Base-by-base conservation (phyloP, 805 yeast genomes). In the Candida sphagnicola region DNA sequence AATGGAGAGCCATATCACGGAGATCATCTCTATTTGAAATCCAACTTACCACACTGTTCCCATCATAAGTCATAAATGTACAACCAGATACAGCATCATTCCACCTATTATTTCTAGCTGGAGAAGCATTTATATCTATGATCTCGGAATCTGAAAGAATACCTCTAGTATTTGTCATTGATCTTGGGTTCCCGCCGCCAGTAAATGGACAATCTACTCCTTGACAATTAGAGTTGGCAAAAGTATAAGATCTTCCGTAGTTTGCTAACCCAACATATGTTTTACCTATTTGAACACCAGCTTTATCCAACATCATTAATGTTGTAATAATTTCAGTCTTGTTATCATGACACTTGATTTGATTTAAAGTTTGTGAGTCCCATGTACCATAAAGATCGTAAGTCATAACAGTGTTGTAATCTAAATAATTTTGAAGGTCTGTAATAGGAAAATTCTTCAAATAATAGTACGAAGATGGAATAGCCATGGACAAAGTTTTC, bases 251-350 rank as follows among this genome's bases (percentile, higher is more conserved):
- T 38, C 50, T 44, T 2, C 49, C 56, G 38, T 51, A 51, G 34
- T 46, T 51, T 12, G 55, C 56, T 13, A 51, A 35, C 8, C 56
- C 56, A 5, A 52, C 55, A 32, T 40, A 36, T 5, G 48, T 28
- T 35, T 51, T 50, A n/a, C 46, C 34, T 24, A 45, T 43, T 28
- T 47, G 37, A 16, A 50, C 45, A 6, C 54, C 55, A 12, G 55
- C 47, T 30, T 49, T 50, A 8, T 33, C 48, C 5, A 51, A 23
- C 49, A 50, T 39, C 19, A 43, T 32, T 19, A 51, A 29, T 1
- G 51, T 8, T 6, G 32, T 41, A 4, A 26, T 38, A 8, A 43
- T 44, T 10, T 24, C 37, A n/a, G 33, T 30, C 26, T 36, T 18
- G 26, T 51, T 40, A 17, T 41, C 45, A 24, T 51, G 56, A 38